Conservation (phyloP, 495 filamentous ascomycete genomes). For the Penicillium soppii region DNA sequence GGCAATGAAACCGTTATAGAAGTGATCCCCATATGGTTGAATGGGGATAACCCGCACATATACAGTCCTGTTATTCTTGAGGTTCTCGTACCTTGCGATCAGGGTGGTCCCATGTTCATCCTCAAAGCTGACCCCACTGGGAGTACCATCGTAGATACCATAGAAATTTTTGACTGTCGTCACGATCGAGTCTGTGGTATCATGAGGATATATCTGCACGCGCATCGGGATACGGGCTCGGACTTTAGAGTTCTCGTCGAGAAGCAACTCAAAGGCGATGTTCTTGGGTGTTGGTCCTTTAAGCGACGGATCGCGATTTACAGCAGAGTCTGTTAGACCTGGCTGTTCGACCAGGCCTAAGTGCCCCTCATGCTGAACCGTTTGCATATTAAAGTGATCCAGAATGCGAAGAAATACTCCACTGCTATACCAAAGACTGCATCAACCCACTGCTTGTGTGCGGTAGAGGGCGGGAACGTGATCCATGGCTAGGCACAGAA, state of each 20-base stretch:
- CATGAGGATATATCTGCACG: constrained; percentile 88
- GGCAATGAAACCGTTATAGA: constrained; percentile 37
- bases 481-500: constrained; percentile 24
- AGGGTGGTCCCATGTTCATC: constrained; percentile 81
- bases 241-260: constrained; percentile 68
- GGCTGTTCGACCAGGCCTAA: constrained; percentile 40
- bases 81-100: constrained; percentile 94
- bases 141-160: constrained; percentile 76
- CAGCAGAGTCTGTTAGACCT: constrained; percentile 27
- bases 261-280: constrained; percentile 82
- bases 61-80: constrained; percentile 83
- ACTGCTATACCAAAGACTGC: constrained; percentile 39
- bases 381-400: constrained; percentile 37
- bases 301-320: constrained; percentile 46
- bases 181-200: constrained; percentile 93
- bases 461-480: constrained; percentile 28
- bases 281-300: constrained; percentile 65
- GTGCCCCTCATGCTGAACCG: constrained; percentile 41
- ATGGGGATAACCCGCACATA: constrained; percentile 82
- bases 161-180: constrained; percentile 98
- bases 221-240: constrained; percentile 83
- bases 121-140: constrained; percentile 84
- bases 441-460: constrained; percentile 42
- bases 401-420: constrained; percentile 25
- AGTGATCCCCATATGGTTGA: constrained; percentile 42